Base-by-base conservation (phyloP, 2,329 filamentous ascomycete genomes). In the Ophiostoma piceae region DNA sequence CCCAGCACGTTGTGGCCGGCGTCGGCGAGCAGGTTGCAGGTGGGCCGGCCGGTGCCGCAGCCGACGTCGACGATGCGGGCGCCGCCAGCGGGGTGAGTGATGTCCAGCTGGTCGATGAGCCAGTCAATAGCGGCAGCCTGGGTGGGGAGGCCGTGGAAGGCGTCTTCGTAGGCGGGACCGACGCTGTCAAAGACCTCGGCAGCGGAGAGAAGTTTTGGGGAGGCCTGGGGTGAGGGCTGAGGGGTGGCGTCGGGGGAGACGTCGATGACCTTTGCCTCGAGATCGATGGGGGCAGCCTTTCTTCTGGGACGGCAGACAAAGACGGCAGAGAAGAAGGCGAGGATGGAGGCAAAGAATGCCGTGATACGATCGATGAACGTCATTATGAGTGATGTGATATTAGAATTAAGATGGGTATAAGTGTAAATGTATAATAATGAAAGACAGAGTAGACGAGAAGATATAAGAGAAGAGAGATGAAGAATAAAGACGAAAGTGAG, bases 1-100 rank as follows among this genome's bases (percentile, higher is more conserved):
- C 76, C 75, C 2, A 76, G 73, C 5, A 77, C 75, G 43, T 72
- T 69, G 73, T 77, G 76, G 14, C 76, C 76, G 0, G 76, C 76
- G 1, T 72, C 74, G 16, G 76, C 75, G 7, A 77, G 74, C 0
- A 71, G 41, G 11, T 69, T 72, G 70, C 73, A 75, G 5, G 75
- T 73, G 0, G 76, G 76, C 7, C 73, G 72, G 32, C 76, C 76
- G 8, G 76, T 77, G 65, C 76, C 76, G 69, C 75, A 77, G 71
- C 76, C 76, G 11, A 77, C 72, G 68, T 77, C 76, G 60, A 77
- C 71, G 60, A 75, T 70, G 26, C 41, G 54, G 37, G 68, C 70
- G 29, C 64, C 67, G n/a, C 70, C 69, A 8, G 57, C 11, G 0
- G 70, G n/a, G 12, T 71, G 47, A 0, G 67, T 54, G 1, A 66